These are phyloP conservation scores for Peniophora sp. DNA, from an alignment of 1,284 basidiomycete genomes.

Conservation along the genomic window DNA sequence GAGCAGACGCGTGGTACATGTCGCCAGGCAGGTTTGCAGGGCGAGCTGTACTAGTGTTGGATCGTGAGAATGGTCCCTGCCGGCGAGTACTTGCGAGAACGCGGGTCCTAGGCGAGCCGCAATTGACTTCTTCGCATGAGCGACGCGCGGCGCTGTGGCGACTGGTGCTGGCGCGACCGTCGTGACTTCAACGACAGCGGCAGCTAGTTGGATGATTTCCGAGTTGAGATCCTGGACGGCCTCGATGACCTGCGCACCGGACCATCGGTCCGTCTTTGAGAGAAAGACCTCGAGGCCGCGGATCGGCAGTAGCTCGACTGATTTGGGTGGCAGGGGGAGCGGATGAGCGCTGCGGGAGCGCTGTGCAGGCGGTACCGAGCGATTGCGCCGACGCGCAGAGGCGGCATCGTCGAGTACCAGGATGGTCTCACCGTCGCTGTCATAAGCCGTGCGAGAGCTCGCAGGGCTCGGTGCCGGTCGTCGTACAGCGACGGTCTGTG, in stretches of 20 bases:
- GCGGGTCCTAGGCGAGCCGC: conserved; percentile 50
- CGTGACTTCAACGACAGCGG: conserved; percentile 55
- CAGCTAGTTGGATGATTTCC: conserved; percentile 69
- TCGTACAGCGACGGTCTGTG: neutral
- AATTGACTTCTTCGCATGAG: conserved; percentile 31
- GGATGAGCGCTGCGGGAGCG: conserved; percentile 2
- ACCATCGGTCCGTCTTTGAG: conserved; percentile 66
- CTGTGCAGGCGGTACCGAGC: conserved; percentile 13
- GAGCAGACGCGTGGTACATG: conserved; percentile 56
- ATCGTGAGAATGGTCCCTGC: conserved; percentile 62
- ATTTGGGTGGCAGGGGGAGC: conserved; percentile 20
- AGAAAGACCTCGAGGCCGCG: conserved; percentile 57
- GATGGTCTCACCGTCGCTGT: conserved; percentile 1
- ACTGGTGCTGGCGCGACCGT: conserved; percentile 14
- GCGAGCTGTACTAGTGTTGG: conserved; percentile 68
- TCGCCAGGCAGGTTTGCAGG: conserved; percentile 58
- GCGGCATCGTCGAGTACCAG: neutral
- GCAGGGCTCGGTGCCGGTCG: conserved; percentile 4
- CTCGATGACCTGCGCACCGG: conserved; percentile 67
- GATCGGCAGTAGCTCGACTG: conserved; percentile 33
- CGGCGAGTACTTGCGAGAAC: conserved; percentile 48
- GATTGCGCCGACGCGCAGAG: conserved; percentile 2
- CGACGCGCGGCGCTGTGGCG: conserved; percentile 8
- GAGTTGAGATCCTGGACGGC: conserved; percentile 73
- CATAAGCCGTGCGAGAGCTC: conserved; percentile 6